Conservation (phyloP, 2,329 filamentous ascomycete species). For the Colletotrichum melonis region DNA sequence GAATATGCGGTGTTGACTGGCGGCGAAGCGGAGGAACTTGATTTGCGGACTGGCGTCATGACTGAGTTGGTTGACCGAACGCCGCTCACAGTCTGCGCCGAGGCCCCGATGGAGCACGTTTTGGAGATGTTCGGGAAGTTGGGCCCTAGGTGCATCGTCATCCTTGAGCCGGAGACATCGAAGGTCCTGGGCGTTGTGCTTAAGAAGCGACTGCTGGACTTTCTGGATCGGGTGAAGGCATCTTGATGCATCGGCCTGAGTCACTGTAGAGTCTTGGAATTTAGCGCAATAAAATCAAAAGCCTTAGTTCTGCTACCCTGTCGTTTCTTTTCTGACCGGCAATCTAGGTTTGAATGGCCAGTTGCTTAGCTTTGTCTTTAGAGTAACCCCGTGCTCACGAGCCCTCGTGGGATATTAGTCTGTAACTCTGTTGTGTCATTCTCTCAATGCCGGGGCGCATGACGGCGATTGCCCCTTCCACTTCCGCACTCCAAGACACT, state of each 20-base stretch:
- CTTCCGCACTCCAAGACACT: not conserved
- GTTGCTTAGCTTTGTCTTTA: not conserved
- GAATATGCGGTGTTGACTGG: slow-evolving; percentile 58
- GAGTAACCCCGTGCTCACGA: not conserved
- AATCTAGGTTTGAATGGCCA: not conserved
- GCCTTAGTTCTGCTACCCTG: not conserved
- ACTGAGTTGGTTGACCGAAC: slow-evolving; percentile 64
- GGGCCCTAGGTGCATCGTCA: slow-evolving; percentile 63
- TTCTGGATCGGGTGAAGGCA: slow-evolving; percentile 13
- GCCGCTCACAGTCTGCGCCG: slow-evolving; percentile 60
- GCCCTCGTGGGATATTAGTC: not conserved
- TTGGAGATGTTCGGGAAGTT: slow-evolving; percentile 71
- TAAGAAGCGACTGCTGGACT: slow-evolving; percentile 61
- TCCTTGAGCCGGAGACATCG: slow-evolving; percentile 63
- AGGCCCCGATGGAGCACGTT: slow-evolving; percentile 67
- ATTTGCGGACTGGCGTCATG: slow-evolving; percentile 48
- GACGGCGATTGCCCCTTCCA: too few relatives aligned
- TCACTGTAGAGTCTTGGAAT: too few relatives aligned
- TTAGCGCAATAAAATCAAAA: not conserved
- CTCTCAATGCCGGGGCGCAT: not conserved
- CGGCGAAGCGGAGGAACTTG: slow-evolving; percentile 40
- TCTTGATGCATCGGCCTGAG: not conserved
- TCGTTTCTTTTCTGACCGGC: not conserved
- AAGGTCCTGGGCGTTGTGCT: slow-evolving; percentile 64
- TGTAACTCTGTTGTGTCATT: not conserved